Evolutionary conservation across 1,284 basidiomycete genomes (phyloP).

Genomic region (Afroboletus lepidellus): DNA sequence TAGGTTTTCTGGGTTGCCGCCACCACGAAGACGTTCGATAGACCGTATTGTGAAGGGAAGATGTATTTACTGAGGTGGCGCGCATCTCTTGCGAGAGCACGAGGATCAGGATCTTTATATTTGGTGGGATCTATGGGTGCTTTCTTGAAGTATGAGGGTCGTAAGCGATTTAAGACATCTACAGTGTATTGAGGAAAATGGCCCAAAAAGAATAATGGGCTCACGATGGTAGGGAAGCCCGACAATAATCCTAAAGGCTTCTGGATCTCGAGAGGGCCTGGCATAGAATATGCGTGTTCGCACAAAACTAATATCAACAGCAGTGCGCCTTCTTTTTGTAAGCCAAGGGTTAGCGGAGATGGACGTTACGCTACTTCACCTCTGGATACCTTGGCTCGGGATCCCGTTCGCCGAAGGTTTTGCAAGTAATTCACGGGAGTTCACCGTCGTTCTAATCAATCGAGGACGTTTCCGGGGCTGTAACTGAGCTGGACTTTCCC

Average conservation of each 20-base stretch:
- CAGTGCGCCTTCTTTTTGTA: slow-evolving; percentile 38
- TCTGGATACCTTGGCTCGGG: slow-evolving; percentile 20
- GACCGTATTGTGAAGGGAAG: slow-evolving; percentile 75
- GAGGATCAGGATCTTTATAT: slow-evolving; percentile 43
- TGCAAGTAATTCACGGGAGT: background rate
- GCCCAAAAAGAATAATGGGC: slow-evolving; percentile 17
- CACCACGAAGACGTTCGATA: slow-evolving; percentile 55
- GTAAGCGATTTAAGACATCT: slow-evolving; percentile 65
- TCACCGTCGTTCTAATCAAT: slow-evolving; percentile 6
- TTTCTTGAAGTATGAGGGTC: slow-evolving; percentile 41
- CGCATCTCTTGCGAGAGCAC: slow-evolving; percentile 45
- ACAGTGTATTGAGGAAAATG: slow-evolving; percentile 7
- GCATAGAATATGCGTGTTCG: slow-evolving; percentile 69
- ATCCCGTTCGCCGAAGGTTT: slow-evolving; percentile 8
- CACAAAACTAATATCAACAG: slow-evolving; percentile 55
- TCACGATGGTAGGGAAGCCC: slow-evolving; percentile 72
- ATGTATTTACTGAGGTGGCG: slow-evolving; percentile 79
- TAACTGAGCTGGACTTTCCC: slow-evolving; percentile 15
- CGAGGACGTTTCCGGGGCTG: slow-evolving; percentile 30
- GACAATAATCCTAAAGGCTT: slow-evolving; percentile 47
- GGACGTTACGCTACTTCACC: slow-evolving; percentile 12
- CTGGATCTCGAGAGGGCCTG: slow-evolving; percentile 50
- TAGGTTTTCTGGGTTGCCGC: slow-evolving; percentile 27
- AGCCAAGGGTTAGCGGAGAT: slow-evolving; percentile 13
- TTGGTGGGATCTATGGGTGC: slow-evolving; percentile 21